Evolutionary conservation across 768 basidiomycete genomes (phyloP).

Genomic region (Pleurotus cornucopiae): DNA sequence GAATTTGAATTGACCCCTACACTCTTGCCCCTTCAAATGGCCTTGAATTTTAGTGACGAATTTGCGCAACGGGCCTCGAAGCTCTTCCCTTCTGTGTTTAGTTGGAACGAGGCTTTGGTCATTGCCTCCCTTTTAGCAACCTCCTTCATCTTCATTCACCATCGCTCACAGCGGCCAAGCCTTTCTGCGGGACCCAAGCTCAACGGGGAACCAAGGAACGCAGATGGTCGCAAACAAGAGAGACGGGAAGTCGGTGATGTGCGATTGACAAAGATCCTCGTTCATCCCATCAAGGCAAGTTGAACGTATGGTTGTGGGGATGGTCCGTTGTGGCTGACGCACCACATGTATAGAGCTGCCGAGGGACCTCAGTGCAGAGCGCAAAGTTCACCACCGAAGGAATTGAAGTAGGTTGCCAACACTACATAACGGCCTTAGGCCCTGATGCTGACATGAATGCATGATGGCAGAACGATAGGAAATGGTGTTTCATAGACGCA

Average conservation of each 20-base stretch:
- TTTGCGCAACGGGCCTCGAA: neutral
- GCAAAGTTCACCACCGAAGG: slow-evolving; percentile 58
- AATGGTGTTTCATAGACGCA: slow-evolving; percentile 65
- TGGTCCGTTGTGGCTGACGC: neutral
- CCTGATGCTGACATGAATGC: neutral
- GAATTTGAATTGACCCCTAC: too few relatives aligned
- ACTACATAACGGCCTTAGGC: too few relatives aligned
- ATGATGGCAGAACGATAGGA: slow-evolving; percentile 56
- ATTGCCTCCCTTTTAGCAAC: neutral
- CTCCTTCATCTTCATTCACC: neutral
- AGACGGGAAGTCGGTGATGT: slow-evolving; percentile 23
- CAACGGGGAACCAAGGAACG: neutral
- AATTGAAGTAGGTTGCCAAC: slow-evolving; percentile 48
- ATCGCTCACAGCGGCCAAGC: neutral
- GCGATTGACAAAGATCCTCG: slow-evolving; percentile 50
- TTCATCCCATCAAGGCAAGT: slow-evolving; percentile 68
- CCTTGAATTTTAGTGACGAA: neutral
- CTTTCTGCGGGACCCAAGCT: neutral
- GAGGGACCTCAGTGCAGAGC: slow-evolving; percentile 55
- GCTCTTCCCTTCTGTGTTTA: neutral
- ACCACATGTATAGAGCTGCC: slow-evolving; percentile 53
- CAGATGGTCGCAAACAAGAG: neutral
- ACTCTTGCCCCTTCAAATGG: neutral
- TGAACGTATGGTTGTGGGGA: neutral
- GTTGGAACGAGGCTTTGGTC: neutral